Conservation (phyloP, 1,284 basidiomycete genomes). For the Fomitopsis pinicola region DNA sequence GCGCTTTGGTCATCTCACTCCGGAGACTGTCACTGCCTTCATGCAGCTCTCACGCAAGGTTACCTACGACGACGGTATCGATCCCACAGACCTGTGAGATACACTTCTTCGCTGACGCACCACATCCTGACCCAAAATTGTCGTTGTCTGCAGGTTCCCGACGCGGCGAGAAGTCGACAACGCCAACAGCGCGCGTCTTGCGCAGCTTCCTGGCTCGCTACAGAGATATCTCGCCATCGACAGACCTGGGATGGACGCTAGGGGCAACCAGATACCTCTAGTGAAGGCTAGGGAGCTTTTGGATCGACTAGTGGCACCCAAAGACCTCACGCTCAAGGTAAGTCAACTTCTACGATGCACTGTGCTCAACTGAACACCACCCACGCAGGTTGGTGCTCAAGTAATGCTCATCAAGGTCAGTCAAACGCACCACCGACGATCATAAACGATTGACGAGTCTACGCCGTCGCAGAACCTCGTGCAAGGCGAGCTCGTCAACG, state of each 20-base stretch:
- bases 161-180: conserved; percentile 55
- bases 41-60: conserved; percentile 56
- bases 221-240: conserved; percentile 37
- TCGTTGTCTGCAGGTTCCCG: conserved; percentile 41
- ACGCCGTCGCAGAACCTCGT: not conserved
- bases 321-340: conserved; percentile 27
- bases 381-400: conserved; percentile 45
- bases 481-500: conserved; percentile 74
- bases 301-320: conserved; percentile 27
- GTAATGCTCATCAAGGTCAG: conserved; percentile 75
- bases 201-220: conserved; percentile 23
- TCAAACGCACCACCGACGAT: not conserved
- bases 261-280: conserved; percentile 11
- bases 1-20: conserved; percentile 53
- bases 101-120: not conserved
- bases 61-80: conserved; percentile 66
- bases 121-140: conserved; percentile 19
- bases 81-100: conserved; percentile 75
- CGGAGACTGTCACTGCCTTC: conserved; percentile 49
- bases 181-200: conserved; percentile 48
- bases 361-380: no score
- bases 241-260: conserved; percentile 24
- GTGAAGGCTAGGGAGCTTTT: conserved; percentile 23
- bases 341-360: no score
- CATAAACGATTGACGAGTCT: not conserved